Evolutionary conservation across 2,329 filamentous ascomycete genomes (phyloP), one percentile per base, ranked within the genome.

Genomic region (Karstenula rhodostoma): DNA sequence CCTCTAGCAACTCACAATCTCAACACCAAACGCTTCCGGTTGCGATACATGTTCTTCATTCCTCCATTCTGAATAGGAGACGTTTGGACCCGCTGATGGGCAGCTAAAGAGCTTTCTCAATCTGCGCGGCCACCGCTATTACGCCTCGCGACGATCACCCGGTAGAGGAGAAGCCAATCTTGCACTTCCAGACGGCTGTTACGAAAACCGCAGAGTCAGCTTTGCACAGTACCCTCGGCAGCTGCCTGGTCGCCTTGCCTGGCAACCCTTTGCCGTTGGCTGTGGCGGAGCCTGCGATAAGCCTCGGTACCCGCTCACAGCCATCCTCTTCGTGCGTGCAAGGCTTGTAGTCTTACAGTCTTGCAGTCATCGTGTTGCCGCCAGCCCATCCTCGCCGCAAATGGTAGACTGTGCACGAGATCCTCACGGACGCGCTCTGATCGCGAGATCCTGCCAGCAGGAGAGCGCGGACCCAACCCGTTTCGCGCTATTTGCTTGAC

Each of bases 61-160:
- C 56, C 54, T 58, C 50, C 37, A 43, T 29, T 44, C 49, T 44
- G 40, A 29, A 52, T 52, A 42, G 49, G 54, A 47, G 37, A 29
- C 43, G 52, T 33, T 55, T 33, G 44, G 55, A 56, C 57, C 43
- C 52, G 53, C 49, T 56, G 52, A 58, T 58, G 44, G 49, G 58
- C 19, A 35, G 42, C 37, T 59, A 32, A 27, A 44, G 44, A 53
- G 29, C 46, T 50, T 50, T 43, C 29, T 46, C 22, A 35, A 43
- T 15, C 47, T 35, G 37, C 43, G 23, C 42, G 15, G 64, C 61
- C 62, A 72, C 66, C 67, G 67, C 70, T 66, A 60, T 67, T 70
- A 65, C 66, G 58, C 58, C 59, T 56, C 42, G 43, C 58, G 66
- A 63, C 60, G 61, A 72, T 70, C 64, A 42, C 61, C 63, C 54